Evolutionary conservation across 2,329 filamentous ascomycete genomes (phyloP), one percentile per base, ranked within the genome.

Genomic region (Venturia asperata): DNA sequence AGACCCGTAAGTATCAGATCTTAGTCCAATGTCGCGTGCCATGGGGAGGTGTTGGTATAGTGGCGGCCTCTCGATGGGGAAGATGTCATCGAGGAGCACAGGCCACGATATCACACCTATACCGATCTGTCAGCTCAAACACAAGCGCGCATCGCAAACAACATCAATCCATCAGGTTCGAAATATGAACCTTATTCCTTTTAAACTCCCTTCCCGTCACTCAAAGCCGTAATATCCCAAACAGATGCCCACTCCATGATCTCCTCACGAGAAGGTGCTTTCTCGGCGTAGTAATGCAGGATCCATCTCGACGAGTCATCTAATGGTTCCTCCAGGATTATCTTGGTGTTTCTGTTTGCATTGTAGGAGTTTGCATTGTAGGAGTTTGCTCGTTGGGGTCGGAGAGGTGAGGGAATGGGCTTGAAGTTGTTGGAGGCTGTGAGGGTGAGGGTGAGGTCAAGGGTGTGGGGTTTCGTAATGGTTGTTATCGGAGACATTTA

Each of bases 51-150:
- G 6, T 30, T 11, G 30, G n/a, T 21, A 2, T 30, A 37, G 52
- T 37, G 52, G 52, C 52, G 52, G 52, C 52, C 52, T 58, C 52
- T 37, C 9, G 52, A n/a, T 58, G 27, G 52, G 19, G 6, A 37
- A 9, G 11, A 37, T 37, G 52, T 37, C 52, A 58, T 37, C 17
- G 17, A 37, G 27, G 37, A 58, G 52, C 52, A 58, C 52, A 58
- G 52, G 15, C 52, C 52, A 37, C 47, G 24, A 13, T 52, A 52
- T 52, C 24, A 52, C n/a, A n/a, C n/a, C n/a, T 49, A 49, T 11
- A 11, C 47, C 47, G 24, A 52, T 52, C 47, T 21, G 21, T 24
- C 47, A 27, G 21, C 21, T 49, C 24, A 27, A 49, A 27, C 47
- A 49, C 21, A 21, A 27, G 24, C 21, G 27, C 45, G 11, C 2